Evolutionary conservation across 305 asterid species (phyloP), one percentile per base, ranked within the genome.

Genomic region (Ruellia speciosa): DNA sequence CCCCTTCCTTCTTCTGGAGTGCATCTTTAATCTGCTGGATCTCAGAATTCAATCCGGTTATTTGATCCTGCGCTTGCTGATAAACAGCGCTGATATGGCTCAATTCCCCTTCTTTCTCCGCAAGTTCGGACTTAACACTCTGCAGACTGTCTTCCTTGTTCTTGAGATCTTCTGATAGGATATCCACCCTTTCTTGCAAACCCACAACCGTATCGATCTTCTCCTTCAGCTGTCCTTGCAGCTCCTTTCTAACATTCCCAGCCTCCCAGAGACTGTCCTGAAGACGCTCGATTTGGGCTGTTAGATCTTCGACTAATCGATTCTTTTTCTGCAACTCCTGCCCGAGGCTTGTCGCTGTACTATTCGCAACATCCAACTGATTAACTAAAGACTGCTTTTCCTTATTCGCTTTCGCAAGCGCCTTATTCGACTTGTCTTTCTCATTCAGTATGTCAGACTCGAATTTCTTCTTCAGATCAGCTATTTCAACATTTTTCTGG

Each of bases 281-380:
- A 63, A 90, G 93, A 63, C 53, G 64, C 43, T 79, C 79, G 33
- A 76, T 70, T 40, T 54, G 68, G 43, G 18, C 20, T 19, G 62
- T 73, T 58, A 77, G 81, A 52, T 73, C 82, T 62, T 76, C 79
- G 12, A 72, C 74, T 9, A 61, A n/a, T 52, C 52, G 72, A 58
- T 68, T 85, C 76, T 73, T 82, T 5, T 75, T 77, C 20, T 67
- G 88, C 60, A 87, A 77, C 63, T 87, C 98, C 60, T 62, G 73
- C 43, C 81, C 88, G 33, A 85, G 76, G 63, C 60, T 71, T 14
- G 52, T 47, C 31, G 77, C 62, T 4, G 71, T 58, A 18, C 37
- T 62, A 61, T 77, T 73, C 3, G 86, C 79, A 46, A 72, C 62
- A 56, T 76, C 73, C 62, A 87, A 62, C 59, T 78, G 78, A 60